Base-by-base conservation (phyloP, 2,329 filamentous ascomycete species). In the Cercospora sojina region DNA sequence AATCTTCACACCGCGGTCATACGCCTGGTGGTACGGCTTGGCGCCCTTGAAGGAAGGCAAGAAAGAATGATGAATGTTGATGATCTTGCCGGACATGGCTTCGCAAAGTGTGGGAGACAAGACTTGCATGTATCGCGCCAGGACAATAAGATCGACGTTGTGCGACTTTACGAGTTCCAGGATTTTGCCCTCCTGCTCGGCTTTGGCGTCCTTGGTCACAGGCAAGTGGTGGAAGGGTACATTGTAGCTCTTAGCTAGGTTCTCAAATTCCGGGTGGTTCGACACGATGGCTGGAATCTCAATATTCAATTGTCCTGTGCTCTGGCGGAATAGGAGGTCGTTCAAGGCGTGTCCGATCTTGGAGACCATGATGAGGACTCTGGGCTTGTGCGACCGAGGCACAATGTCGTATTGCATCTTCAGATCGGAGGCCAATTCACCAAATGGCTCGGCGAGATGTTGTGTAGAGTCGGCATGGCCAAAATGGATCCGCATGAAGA, bases 51-150 rank as follows among this genome's bases (percentile, higher is more conserved):
- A 95, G 9, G 86, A 89, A 0, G 91, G 91, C 84, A 95, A 79
- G 86, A 95, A 95, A 72, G 87, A 90, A 82, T 95, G 91, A 81
- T 95, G 91, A 79, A 95, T 94, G 82, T 95, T 95, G 89, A 95
- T 94, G 81, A 95, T 95, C 77, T 88, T 88, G 66, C 91, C 91
- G 59, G 88, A 90, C 91, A 95, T 93, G 73, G 87, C 90, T 65
- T 84, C 81, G 81, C 91, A 95, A 47, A 95, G 83, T 8, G 80
- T 86, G 0, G 91, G 91, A 23, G 88, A 91, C 10, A 95, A 84
- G 32, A 95, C 90, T 81, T 95, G 91, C 91, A 95, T 95, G 81
- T 95, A 95, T 67, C 91, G 88, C 6, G 91, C 91, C 56, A 95
- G 83, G 1, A 95, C 91, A 62, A 95, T 86, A 62, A 95, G 85